Base-by-base conservation (phyloP, 257 asterid species). In the Thymus mandschuricus region DNA sequence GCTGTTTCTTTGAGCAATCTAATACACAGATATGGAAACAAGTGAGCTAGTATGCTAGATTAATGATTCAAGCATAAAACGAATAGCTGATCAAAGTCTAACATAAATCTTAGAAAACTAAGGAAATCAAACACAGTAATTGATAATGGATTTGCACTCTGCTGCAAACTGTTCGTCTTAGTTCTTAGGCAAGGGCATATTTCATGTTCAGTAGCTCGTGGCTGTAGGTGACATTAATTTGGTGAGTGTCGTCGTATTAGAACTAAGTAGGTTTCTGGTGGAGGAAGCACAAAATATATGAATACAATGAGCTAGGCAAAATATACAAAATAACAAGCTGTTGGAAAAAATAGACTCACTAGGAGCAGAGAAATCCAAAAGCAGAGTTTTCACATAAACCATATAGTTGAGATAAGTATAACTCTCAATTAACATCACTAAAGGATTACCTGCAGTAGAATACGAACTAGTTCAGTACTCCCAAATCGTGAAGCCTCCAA, bases 401-500 rank as follows among this genome's bases (percentile, higher is more conserved):
- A 28, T 64, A 64, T 45, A 30, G 51, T 71, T 35, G 35, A 59
- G 21, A 44, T 15, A 63, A 76, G 62, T 31, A 63, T 72, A 54
- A 51, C 73, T 49, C 29, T 35, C 51, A 68, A 28, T 59, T 63
- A 59, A 38, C 63, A 41, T 59, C 29, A 64, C 33, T 71, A 72
- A 40, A 31, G 13, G 63, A 60, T 78, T 76, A 95, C 99, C 99
- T 95, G 98, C 79, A 95, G 84, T 56, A 95, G 71, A 81, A 95
- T 95, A 73, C 98, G 99, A 74, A 95, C 99, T 64, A 95, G 99
- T 79, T 95, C 99, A 12, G 99, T 95, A 85, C 99, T 95, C 66
- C 99, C 98, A 80, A 95, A 95, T 30, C 98, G 96, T 5, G 99
- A 90, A 55, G 99, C 99, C 86, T 95, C 99, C 70, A 95, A 92